Conservation (phyloP, 2,329 filamentous ascomycete species). For the Trichoderma harzianum region DNA sequence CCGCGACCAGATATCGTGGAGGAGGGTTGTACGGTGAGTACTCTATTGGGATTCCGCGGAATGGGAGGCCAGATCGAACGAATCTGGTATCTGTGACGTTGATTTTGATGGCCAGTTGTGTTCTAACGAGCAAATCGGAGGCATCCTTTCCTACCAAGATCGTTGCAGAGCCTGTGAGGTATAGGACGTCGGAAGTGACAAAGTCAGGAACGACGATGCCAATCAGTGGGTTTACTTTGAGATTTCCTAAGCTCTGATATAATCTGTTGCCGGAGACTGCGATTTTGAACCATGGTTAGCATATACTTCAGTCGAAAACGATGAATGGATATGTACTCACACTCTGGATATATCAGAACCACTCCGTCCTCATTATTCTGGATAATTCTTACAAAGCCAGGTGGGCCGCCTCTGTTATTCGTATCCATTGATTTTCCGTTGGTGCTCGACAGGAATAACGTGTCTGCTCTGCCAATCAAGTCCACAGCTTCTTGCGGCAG, state of each 20-base stretch:
- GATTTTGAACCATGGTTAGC: background rate
- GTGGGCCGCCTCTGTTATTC: constrained; percentile 73
- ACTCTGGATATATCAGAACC: background rate
- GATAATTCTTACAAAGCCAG: constrained; percentile 69
- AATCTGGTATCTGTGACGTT: background rate
- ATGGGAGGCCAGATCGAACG: background rate
- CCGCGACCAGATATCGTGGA: constrained; percentile 60
- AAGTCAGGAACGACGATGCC: background rate
- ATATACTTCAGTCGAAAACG: background rate
- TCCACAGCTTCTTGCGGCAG: background rate
- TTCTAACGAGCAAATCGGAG: background rate
- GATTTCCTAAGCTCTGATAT: background rate
- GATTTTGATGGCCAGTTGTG: background rate
- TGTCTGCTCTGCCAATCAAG: background rate
- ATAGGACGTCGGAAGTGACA: background rate
- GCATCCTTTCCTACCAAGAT: background rate
- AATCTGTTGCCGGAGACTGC: background rate
- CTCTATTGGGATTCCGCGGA: background rate
- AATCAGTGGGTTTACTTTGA: background rate
- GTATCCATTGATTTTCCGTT: constrained; percentile 72
- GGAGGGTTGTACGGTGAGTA: constrained; percentile 27
- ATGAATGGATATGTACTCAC: background rate
- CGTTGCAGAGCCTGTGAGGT: background rate
- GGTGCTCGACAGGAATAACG: constrained; percentile 56
- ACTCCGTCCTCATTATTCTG: constrained; percentile 22